These are phyloP conservation scores for Prillingera fragicola DNA, from an alignment of 1,284 basidiomycete genomes.

Conservation along the genomic window DNA sequence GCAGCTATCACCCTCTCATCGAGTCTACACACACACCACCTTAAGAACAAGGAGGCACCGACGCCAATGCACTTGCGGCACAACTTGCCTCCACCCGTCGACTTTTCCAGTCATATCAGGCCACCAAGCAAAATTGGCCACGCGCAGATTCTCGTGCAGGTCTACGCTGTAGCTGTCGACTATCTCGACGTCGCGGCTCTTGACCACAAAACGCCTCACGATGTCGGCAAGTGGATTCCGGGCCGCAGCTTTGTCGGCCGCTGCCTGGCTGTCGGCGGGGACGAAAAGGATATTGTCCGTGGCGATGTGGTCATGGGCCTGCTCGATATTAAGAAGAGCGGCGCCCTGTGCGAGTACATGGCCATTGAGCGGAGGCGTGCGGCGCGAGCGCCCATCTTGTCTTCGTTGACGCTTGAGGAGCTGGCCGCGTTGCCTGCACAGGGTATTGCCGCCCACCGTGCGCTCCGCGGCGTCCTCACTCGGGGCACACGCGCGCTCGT, in stretches of 20 bases:
- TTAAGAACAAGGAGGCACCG: constrained; percentile 18
- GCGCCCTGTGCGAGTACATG: constrained; percentile 76
- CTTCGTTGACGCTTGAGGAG: constrained; percentile 61
- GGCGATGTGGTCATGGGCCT: constrained; percentile 80
- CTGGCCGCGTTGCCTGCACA: constrained; percentile 69
- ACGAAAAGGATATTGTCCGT: constrained; percentile 63
- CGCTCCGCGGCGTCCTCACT: constrained; percentile 55
- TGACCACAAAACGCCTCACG: constrained; percentile 48
- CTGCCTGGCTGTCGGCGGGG: constrained; percentile 70
- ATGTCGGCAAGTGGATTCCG: constrained; percentile 54
- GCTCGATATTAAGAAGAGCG: constrained; percentile 66
- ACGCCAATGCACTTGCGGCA: constrained; percentile 51
- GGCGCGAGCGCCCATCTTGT: constrained; percentile 56
- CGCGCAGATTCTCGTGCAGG: constrained; percentile 68
- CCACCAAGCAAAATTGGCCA: constrained; percentile 67
- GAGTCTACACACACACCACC: constrained; percentile 11
- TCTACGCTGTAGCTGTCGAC: constrained; percentile 77
- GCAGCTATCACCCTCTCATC: constrained; percentile 60
- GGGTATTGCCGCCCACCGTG: constrained; percentile 70
- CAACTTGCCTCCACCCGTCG: constrained; percentile 49
- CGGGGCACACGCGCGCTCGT: constrained; percentile 57
- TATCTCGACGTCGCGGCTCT: constrained; percentile 65
- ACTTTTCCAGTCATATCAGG: constrained; percentile 61
- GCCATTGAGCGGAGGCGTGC: constrained; percentile 71
- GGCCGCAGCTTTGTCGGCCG: constrained; percentile 77